phyloP scores from a whole-genome alignment of 2,329 filamentous ascomycete species.

The Chaetomium sp. region DNA sequence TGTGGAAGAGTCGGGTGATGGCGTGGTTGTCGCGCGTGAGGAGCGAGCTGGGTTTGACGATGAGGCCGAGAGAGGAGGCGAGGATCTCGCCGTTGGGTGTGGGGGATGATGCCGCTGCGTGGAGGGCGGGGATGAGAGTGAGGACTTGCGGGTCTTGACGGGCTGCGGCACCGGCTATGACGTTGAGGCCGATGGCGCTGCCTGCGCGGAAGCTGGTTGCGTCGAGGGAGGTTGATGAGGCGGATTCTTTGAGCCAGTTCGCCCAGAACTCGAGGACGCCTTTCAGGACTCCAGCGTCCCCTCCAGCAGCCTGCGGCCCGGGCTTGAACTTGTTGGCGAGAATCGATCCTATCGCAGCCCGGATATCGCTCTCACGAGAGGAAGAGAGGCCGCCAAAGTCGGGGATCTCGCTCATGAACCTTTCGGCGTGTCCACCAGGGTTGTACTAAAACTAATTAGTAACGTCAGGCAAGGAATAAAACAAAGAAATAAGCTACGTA shows the following conservation, averaged over 20 bases:
- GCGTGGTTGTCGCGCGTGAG: constrained; percentile 38
- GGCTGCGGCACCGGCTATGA: constrained; percentile 27
- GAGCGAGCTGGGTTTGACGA: constrained; percentile 35
- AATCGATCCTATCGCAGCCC: constrained; percentile 33
- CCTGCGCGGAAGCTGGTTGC: constrained; percentile 12
- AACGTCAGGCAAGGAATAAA: constrained; percentile 6
- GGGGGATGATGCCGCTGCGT: constrained; percentile 30
- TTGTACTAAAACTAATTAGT: constrained; percentile 18
- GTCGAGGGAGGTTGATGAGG: constrained; percentile 5
- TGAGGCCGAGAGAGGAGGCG: constrained; percentile 36
- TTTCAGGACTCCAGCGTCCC: constrained; percentile 16
- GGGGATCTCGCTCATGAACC: constrained; percentile 17
- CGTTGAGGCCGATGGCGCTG: constrained; percentile 24
- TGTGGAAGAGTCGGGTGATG: constrained; percentile 36
- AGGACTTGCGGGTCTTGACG: constrained; percentile 33
- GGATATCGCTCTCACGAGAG: constrained; percentile 18
- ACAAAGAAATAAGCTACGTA: constrained; percentile 13
- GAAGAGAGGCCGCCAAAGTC: constrained; percentile 3
- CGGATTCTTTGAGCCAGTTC: constrained; percentile 14
- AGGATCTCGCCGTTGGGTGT: constrained; percentile 33
- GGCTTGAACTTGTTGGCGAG: constrained; percentile 40
- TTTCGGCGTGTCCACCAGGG: constrained; percentile 18
- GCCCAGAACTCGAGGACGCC: constrained; percentile 20
- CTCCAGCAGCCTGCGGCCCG: constrained; percentile 16
- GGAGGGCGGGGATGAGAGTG: constrained; percentile 21